These are phyloP conservation scores for Pyracantha coccinea DNA, from an alignment of 331 rosid species.

Conservation along the genomic window DNA sequence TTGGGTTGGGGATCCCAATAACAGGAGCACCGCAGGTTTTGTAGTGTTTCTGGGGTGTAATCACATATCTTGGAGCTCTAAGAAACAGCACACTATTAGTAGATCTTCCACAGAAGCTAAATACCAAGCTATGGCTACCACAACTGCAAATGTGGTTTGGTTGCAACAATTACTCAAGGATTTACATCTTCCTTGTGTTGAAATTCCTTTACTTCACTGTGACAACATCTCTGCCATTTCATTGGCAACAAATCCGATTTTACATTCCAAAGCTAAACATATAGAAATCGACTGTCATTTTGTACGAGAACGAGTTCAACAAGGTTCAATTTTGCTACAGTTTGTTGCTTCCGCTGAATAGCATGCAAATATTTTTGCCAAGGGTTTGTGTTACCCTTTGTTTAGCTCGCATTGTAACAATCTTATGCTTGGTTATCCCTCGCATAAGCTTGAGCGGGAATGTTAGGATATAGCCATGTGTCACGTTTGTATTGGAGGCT, in stretches of 20 bases:
- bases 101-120: too few species aligned
- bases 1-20: too few species aligned
- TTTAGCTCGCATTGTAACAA: not conserved
- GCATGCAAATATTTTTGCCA: not conserved
- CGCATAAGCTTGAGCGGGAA: not conserved
- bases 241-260: not conserved
- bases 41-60: not conserved
- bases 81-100: too few species aligned
- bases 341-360: not conserved
- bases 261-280: not conserved
- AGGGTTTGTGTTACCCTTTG: not conserved
- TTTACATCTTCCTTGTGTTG: not conserved
- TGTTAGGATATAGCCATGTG: not conserved
- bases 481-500: too few species aligned
- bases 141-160: not conserved
- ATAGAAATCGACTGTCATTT: not conserved
- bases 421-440: not conserved
- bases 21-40: not conserved
- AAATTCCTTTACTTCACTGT: not conserved
- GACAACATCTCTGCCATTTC: not conserved
- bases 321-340: not conserved
- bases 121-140: not conserved
- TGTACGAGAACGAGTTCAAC: not conserved
- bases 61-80: not conserved
- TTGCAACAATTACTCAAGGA: not conserved